A percentile compares a stretch with the other conserved stretches of the same genome.
Evolutionary conservation across 331 rosid species (phyloP).

Genomic region (Malus hybrid): DNA sequence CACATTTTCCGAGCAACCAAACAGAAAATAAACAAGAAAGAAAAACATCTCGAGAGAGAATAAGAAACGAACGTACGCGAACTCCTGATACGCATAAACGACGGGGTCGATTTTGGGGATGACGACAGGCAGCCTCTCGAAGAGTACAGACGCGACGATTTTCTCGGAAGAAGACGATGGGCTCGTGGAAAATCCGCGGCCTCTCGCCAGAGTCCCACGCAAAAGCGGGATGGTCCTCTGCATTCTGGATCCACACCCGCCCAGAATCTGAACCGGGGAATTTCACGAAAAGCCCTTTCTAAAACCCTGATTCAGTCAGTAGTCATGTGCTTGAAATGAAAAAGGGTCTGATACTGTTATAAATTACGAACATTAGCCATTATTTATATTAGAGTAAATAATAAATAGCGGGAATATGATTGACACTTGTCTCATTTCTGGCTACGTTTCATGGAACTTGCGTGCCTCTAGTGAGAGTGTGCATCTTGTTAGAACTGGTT

Average conservation of each 20-base stretch:
- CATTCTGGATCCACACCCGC: constrained; percentile 28
- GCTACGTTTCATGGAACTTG: too few relatives aligned
- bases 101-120: constrained; percentile 86
- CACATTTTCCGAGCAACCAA: not conserved
- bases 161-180: constrained; percentile 30
- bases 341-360: not conserved
- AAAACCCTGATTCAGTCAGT: not conserved
- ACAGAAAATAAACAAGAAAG: not conserved
- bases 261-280: not conserved
- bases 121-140: constrained; percentile 91
- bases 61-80: constrained; percentile 44
- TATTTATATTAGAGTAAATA: too few relatives aligned
- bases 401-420: too few relatives aligned
- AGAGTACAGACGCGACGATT: constrained; percentile 77
- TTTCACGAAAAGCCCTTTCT: not conserved
- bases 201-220: constrained; percentile 33
- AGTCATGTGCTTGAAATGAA: not conserved
- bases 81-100: constrained; percentile 85
- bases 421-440: too few relatives aligned
- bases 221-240: constrained; percentile 35
- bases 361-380: not conserved
- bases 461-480: too few relatives aligned
- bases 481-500: too few relatives aligned
- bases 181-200: constrained; percentile 48
- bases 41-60: not conserved